Conservation (phyloP, 306 rosid species). For the Crotalaria pallida region DNA sequence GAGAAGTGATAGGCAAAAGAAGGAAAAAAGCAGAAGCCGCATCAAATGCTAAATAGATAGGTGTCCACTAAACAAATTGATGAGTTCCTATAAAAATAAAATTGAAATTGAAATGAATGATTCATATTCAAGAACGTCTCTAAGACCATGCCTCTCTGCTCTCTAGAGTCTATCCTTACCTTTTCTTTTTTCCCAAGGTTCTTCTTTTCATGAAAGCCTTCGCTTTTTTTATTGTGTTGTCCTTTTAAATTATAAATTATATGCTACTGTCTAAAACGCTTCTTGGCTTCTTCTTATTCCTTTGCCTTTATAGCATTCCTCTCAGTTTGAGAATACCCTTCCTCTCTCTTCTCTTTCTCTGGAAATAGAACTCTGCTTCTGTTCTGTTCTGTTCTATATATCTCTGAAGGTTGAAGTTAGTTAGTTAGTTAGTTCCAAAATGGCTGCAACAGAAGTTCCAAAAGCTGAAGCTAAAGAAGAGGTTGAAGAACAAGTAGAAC, state of each 20-base stretch:
- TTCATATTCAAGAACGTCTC: neutral
- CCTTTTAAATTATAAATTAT: slow-evolving; percentile 12
- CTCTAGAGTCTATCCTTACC: neutral
- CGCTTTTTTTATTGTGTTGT: neutral
- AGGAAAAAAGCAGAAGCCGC: neutral
- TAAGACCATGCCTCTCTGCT: neutral
- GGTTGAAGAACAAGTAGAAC: slow-evolving; percentile 24
- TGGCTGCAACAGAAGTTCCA: slow-evolving; percentile 52
- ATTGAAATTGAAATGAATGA: neutral
- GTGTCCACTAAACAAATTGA: slow-evolving; percentile 8
- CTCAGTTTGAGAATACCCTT: slow-evolving; percentile 10
- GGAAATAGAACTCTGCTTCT: neutral
- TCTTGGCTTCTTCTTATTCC: neutral
- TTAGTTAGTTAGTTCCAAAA: too few species aligned
- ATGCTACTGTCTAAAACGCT: slow-evolving; percentile 1
- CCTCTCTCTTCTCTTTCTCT: slow-evolving; percentile 3
- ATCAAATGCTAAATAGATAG: slow-evolving; percentile 30
- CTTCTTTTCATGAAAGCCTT: slow-evolving; percentile 27
- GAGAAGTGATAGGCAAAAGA: neutral
- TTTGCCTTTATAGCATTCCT: slow-evolving; percentile 25
- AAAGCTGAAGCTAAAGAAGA: slow-evolving; percentile 32
- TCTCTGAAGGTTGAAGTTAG: slow-evolving; percentile 1
- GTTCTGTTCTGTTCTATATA: too few species aligned
- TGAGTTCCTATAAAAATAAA: neutral
- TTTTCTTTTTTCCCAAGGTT: slow-evolving; percentile 12